These are phyloP conservation scores for Arxiozyma heterogenica DNA, from an alignment of 1,139 yeast genomes.

Conservation along the genomic window DNA sequence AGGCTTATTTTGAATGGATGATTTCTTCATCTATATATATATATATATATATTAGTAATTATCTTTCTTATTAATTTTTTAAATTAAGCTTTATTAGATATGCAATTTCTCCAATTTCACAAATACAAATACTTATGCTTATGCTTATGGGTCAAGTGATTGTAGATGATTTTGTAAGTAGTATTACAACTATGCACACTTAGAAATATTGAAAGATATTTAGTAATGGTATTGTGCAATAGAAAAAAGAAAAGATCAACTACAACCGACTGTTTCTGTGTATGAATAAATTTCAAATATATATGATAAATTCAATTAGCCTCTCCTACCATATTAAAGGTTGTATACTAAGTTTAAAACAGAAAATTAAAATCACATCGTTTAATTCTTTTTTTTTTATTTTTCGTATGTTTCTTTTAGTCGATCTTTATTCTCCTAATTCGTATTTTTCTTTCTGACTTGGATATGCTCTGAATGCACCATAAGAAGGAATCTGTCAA, in stretches of 20 bases:
- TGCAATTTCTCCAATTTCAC: background rate
- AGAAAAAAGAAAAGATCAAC: no score
- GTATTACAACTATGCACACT: background rate
- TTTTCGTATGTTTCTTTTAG: background rate
- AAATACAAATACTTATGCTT: background rate
- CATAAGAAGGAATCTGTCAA: background rate
- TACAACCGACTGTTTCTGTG: no score
- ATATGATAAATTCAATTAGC: no score
- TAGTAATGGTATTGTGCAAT: no score
- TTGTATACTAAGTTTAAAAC: no score
- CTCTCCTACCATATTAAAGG: background rate
- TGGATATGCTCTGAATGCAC: background rate
- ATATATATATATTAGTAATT: background rate
- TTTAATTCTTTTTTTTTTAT: no score
- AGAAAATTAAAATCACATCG: background rate
- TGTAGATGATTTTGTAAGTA: no score
- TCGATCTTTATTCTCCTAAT: no score
- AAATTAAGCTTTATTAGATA: background rate
- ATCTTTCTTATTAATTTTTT: background rate
- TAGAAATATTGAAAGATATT: no score
- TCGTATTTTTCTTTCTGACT: background rate
- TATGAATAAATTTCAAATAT: no score
- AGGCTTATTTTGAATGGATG: slow-evolving; percentile 2
- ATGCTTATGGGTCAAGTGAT: background rate
- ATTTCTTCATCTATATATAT: background rate